Conservation (phyloP, 805 yeast genomes). For the Metschnikowia sp. region DNA sequence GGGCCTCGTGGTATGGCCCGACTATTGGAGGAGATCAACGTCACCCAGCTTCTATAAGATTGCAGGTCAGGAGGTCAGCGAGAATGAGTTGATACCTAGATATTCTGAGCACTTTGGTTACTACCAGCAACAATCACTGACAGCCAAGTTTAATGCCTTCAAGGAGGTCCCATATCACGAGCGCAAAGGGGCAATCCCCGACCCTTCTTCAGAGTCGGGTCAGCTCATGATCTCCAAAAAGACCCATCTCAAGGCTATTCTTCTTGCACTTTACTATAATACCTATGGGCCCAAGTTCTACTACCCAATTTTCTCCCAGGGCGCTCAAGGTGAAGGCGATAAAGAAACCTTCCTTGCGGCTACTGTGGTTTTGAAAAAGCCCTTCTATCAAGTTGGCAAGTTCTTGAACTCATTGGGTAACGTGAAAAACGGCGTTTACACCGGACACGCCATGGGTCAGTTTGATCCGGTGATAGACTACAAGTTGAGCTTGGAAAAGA, state of each 20-base stretch:
- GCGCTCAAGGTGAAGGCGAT: conserved; percentile 72
- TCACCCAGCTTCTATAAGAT: conserved; percentile 70
- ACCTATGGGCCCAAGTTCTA: conserved; percentile 45
- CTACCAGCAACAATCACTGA: conserved; percentile 9
- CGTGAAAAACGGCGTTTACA: conserved; percentile 36
- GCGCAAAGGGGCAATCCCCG: conserved; percentile 64
- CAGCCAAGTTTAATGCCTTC: conserved; percentile 8
- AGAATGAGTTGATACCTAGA: conserved; percentile 26
- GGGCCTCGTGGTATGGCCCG: conserved; percentile 77
- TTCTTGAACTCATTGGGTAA: conserved; percentile 52
- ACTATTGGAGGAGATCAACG: conserved; percentile 83
- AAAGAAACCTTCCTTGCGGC: conserved; percentile 77
- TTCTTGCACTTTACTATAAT: conserved; percentile 64
- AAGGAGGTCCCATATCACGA: conserved; percentile 52
- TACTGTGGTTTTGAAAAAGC: conserved; percentile 46
- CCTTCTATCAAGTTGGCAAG: conserved; percentile 54
- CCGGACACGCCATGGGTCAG: conserved; percentile 80
- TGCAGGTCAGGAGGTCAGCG: conserved; percentile 47
- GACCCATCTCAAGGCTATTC: conserved; percentile 53
- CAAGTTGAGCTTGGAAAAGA: conserved; percentile 12
- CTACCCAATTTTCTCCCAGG: conserved; percentile 43
- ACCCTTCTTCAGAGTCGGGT: conserved; percentile 68
- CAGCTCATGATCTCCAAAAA: conserved; percentile 58
- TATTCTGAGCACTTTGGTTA: conserved; percentile 27
- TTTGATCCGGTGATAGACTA: conserved; percentile 65